Percentiles rank a stretch among this genome's conserved stretches.
These are phyloP conservation scores for Nakazawaea laoshanensis DNA, from an alignment of 805 yeast genomes.

Conservation along the genomic window DNA sequence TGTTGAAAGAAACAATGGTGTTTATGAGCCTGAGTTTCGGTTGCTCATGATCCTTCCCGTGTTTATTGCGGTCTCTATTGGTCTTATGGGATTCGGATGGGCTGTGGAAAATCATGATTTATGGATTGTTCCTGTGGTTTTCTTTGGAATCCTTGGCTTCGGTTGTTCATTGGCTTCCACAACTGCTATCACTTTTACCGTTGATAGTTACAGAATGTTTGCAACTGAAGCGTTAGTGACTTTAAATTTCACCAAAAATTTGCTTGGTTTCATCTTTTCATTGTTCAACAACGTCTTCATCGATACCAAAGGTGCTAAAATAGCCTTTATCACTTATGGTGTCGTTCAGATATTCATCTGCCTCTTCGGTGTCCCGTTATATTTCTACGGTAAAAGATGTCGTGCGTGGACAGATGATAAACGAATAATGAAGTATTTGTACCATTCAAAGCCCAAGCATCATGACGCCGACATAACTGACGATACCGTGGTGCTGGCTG, in stretches of 20 bases:
- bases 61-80: conserved; percentile 32
- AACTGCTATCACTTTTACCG: conserved; percentile 50
- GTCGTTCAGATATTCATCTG: conserved; percentile 40
- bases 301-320: conserved; percentile 30
- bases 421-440: conserved; percentile 31
- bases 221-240: conserved; percentile 54
- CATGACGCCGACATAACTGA: too few species aligned
- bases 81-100: conserved; percentile 62
- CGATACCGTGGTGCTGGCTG: too few species aligned
- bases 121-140: conserved; percentile 52
- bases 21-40: conserved; percentile 58
- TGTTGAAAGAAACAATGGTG: conserved; percentile 38
- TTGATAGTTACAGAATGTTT: conserved; percentile 47
- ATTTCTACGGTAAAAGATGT: conserved; percentile 42
- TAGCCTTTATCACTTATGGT: conserved; percentile 45
- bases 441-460: too few species aligned
- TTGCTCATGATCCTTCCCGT: conserved; percentile 46
- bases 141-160: conserved; percentile 48
- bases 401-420: conserved; percentile 44
- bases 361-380: conserved; percentile 39
- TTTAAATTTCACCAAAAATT: conserved; percentile 44
- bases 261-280: conserved; percentile 47
- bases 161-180: conserved; percentile 57
- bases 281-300: conserved; percentile 43
- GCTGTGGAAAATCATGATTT: conserved; percentile 33